A percentile compares a stretch with the other conserved stretches of the same genome.
phyloP scores from a whole-genome alignment of 169 alveolate genomes.

The Plasmodium vivax region DNA sequence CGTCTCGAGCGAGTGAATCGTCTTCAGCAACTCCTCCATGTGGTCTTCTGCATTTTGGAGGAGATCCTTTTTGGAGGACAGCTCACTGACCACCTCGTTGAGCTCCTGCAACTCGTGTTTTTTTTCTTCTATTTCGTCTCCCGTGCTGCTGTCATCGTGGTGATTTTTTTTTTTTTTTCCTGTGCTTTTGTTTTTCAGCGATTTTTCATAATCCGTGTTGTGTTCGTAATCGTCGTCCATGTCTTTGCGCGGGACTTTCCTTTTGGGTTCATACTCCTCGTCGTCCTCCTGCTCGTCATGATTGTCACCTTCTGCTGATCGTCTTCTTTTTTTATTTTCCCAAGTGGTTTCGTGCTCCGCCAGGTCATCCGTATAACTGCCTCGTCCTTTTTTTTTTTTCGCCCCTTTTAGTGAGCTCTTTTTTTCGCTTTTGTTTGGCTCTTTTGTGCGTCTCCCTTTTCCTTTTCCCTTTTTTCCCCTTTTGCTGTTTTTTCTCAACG shows the following conservation, averaged over 20 bases:
- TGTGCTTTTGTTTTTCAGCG: not conserved
- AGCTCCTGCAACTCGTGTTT: slow-evolving; percentile 29
- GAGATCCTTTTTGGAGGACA: slow-evolving; percentile 16
- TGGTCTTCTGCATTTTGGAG: slow-evolving; percentile 34
- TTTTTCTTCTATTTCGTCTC: slow-evolving; percentile 3
- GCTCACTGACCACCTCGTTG: slow-evolving; percentile 14
- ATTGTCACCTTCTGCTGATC: not conserved
- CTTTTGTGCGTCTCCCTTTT: not conserved
- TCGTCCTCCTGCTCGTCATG: not conserved
- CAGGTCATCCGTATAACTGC: not conserved
- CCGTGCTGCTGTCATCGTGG: not conserved
- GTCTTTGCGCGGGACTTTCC: not conserved
- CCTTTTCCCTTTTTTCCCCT: not conserved
- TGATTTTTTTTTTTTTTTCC: not conserved
- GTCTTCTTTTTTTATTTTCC: not conserved
- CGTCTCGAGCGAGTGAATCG: slow-evolving; percentile 33
- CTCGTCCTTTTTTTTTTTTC: not conserved
- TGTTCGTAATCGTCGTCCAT: not conserved
- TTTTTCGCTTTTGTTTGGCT: not conserved
- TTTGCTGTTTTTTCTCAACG: not conserved
- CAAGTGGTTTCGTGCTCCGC: not conserved
- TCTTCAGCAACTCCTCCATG: not conserved
- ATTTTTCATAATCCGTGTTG: not conserved
- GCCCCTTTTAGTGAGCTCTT: not conserved
- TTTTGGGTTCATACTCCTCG: not conserved